Conservation (phyloP, 306 rosid genomes). For the Fagus sylvatica region DNA sequence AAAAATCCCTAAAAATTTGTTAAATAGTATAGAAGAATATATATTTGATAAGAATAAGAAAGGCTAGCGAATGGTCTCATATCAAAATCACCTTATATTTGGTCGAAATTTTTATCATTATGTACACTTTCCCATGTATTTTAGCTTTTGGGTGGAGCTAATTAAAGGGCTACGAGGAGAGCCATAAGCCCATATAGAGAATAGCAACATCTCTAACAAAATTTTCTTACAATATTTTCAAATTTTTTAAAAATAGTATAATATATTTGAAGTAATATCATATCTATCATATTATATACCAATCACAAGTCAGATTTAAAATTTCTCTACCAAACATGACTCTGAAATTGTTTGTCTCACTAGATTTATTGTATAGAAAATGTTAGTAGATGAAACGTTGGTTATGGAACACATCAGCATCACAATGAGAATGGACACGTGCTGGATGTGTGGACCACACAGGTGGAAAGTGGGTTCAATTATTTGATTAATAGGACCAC, state of each 20-base stretch:
- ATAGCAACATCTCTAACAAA: not conserved
- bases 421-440: conserved; percentile 32
- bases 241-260: too few relatives aligned
- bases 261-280: too few relatives aligned
- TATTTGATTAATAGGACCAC: conserved; percentile 44
- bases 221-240: too few relatives aligned
- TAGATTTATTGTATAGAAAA: too few relatives aligned
- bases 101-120: not conserved
- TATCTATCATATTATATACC: too few relatives aligned
- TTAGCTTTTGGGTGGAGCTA: not conserved
- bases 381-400: not conserved
- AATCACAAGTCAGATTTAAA: too few relatives aligned
- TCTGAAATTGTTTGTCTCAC: too few relatives aligned
- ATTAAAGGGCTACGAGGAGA: conserved; percentile 8
- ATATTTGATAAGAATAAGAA: not conserved
- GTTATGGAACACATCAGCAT: conserved; percentile 36
- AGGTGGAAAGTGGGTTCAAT: conserved; percentile 52
- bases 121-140: not conserved
- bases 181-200: not conserved
- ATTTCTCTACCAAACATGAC: too few relatives aligned
- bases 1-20: too few relatives aligned
- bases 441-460: conserved; percentile 31
- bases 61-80: not conserved
- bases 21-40: not conserved
- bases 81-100: not conserved